Percentiles rank a stretch among this genome's conserved stretches.
Conservation (phyloP, 495 filamentous ascomycete genomes). For the Schizothecium vesticola region DNA sequence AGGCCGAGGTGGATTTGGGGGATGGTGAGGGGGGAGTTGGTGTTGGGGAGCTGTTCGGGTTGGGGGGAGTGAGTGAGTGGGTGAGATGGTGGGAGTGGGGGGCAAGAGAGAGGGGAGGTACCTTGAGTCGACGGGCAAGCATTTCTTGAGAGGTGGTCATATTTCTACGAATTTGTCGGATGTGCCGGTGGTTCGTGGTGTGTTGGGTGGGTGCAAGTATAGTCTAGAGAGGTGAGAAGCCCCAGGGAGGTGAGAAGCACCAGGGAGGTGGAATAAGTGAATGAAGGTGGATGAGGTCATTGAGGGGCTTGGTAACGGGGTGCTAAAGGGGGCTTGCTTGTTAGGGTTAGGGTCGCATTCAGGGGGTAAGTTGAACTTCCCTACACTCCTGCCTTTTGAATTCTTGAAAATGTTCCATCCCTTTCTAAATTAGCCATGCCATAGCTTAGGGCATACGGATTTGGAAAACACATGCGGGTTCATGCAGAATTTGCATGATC, state of each 20-base stretch:
- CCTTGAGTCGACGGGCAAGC: not conserved
- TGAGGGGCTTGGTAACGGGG: not conserved
- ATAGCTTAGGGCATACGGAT: too few species aligned
- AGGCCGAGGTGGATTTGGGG: conserved; percentile 63
- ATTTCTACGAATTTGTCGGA: not conserved
- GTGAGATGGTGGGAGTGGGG: not conserved
- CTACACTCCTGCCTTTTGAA: not conserved
- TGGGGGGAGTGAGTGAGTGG: not conserved
- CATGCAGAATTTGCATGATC: not conserved
- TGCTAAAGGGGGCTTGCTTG: too few species aligned
- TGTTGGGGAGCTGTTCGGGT: conserved; percentile 54
- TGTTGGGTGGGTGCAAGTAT: not conserved
- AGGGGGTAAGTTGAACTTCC: not conserved
- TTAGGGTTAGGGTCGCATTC: not conserved
- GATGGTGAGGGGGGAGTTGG: conserved; percentile 37
- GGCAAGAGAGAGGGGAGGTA: not conserved
- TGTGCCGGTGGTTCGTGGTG: not conserved
- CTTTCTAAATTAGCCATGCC: too few species aligned
- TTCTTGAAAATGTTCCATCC: not conserved
- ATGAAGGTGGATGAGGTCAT: not conserved
- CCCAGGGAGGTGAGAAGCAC: not conserved
- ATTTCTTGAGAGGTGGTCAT: not conserved
- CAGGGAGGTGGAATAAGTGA: not conserved
- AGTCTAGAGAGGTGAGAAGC: not conserved
- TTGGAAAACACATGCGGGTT: not conserved